These are phyloP conservation scores for Apophysomyces variabilis DNA, from an alignment of 371 early-diverging fungal genomes.

Conservation along the genomic window DNA sequence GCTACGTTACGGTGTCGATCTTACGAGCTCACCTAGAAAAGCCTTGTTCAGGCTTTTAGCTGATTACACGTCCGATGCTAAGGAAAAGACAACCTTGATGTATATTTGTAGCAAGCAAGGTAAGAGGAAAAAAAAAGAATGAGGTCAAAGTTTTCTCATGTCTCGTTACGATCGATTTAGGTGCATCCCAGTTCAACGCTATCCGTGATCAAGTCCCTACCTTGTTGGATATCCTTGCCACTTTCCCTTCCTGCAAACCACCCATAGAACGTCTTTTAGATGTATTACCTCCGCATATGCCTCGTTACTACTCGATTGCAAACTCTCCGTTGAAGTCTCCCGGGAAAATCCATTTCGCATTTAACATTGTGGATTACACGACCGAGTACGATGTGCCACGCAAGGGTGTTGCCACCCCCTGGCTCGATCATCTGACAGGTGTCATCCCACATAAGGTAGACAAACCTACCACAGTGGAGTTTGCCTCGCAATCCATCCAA, in stretches of 20 bases:
- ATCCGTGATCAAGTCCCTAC: conserved; percentile 72
- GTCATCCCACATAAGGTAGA: conserved; percentile 33
- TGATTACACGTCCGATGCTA: conserved; percentile 67
- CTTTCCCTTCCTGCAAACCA: conserved; percentile 76
- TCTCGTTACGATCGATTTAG: conserved; percentile 32
- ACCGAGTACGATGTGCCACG: conserved; percentile 53
- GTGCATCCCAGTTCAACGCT: conserved; percentile 64
- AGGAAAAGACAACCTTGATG: conserved; percentile 74
- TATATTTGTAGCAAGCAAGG: conserved; percentile 83
- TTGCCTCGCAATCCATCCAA: conserved; percentile 27
- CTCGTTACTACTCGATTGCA: conserved; percentile 89
- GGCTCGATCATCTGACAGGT: conserved; percentile 69
- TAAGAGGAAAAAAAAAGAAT: conserved; percentile 3
- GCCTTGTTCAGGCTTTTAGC: conserved; percentile 81
- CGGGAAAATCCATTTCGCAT: conserved; percentile 71
- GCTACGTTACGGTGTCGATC: conserved; percentile 75
- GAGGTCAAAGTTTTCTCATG: background rate
- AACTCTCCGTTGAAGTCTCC: conserved; percentile 63
- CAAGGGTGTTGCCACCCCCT: conserved; percentile 82
- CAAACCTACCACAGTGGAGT: conserved; percentile 17
- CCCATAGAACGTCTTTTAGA: conserved; percentile 74
- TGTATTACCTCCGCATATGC: conserved; percentile 75
- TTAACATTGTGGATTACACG: conserved; percentile 83
- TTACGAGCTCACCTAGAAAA: conserved; percentile 76
- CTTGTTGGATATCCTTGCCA: conserved; percentile 74